phyloP scores from a whole-genome alignment of 148 eudicot genomes.

The Agrostemma githago region DNA sequence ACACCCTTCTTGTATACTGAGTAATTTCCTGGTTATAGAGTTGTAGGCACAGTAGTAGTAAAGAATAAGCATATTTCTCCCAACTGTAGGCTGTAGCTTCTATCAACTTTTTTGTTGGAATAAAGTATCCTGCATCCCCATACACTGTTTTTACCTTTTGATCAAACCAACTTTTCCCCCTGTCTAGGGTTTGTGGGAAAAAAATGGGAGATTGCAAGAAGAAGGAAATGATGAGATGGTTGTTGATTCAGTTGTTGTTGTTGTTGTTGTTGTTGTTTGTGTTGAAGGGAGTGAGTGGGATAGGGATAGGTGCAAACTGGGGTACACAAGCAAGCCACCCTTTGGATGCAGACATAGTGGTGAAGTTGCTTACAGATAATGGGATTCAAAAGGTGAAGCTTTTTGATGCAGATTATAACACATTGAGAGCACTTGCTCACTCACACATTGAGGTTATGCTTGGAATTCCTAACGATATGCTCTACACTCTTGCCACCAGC shows the following conservation, averaged over 20 bases:
- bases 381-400: conserved; percentile 80
- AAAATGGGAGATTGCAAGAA: conserved; percentile 15
- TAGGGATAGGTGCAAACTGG: conserved; percentile 76
- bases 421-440: conserved; percentile 54
- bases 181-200: neutral
- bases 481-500: conserved; percentile 54
- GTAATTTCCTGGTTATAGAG: conserved; percentile 10
- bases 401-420: conserved; percentile 76
- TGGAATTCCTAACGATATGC: conserved; percentile 92
- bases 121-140: neutral
- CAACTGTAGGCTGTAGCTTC: conserved; percentile 10
- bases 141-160: neutral
- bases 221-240: conserved; percentile 14
- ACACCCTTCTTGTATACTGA: neutral
- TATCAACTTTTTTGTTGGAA: neutral
- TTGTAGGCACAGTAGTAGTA: neutral
- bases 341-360: conserved; percentile 60
- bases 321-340: conserved; percentile 68
- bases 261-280: conserved; percentile 14
- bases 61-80: conserved; percentile 2
- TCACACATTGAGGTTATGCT: conserved; percentile 87
- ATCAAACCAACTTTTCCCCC: conserved; percentile 1
- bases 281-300: conserved; percentile 35
- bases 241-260: conserved; percentile 3
- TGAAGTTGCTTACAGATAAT: conserved; percentile 65